phyloP scores from a whole-genome alignment of 176 grass and related monocot genomes.

The Triticum timopheevii region DNA sequence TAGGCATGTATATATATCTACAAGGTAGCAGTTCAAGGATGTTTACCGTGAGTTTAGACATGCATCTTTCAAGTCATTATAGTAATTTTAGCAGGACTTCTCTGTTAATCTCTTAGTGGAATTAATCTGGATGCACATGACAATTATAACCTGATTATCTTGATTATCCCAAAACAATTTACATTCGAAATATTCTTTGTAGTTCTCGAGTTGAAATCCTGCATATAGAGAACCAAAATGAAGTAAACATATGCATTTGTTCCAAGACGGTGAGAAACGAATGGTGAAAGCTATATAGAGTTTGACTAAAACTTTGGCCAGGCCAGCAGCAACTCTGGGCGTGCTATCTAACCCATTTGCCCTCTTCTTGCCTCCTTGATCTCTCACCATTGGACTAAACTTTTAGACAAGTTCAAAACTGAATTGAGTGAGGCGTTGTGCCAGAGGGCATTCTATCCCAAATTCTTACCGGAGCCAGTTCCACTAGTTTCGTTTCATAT shows the following conservation, averaged over 20 bases:
- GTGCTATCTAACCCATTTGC: background rate
- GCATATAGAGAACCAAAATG: background rate
- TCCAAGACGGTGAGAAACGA: background rate
- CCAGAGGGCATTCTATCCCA: background rate
- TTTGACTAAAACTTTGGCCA: background rate
- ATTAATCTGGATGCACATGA: background rate
- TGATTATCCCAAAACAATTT: background rate
- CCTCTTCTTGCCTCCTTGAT: background rate
- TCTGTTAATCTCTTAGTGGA: background rate
- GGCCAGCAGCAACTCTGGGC: background rate
- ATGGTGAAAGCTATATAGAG: background rate
- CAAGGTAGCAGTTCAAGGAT: background rate
- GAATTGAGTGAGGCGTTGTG: background rate
- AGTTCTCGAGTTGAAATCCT: background rate
- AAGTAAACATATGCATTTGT: background rate
- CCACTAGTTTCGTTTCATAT: background rate
- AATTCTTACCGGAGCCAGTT: background rate
- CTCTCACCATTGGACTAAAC: background rate
- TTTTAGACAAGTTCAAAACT: background rate
- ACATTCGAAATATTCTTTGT: background rate
- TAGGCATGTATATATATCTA: constrained; percentile 30
- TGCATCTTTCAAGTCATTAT: background rate
- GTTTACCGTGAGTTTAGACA: constrained; percentile 7
- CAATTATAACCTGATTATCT: background rate
- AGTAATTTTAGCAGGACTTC: background rate